Conservation (phyloP, 192 early-diverging fungal genomes). For the Coemansia sp. region DNA sequence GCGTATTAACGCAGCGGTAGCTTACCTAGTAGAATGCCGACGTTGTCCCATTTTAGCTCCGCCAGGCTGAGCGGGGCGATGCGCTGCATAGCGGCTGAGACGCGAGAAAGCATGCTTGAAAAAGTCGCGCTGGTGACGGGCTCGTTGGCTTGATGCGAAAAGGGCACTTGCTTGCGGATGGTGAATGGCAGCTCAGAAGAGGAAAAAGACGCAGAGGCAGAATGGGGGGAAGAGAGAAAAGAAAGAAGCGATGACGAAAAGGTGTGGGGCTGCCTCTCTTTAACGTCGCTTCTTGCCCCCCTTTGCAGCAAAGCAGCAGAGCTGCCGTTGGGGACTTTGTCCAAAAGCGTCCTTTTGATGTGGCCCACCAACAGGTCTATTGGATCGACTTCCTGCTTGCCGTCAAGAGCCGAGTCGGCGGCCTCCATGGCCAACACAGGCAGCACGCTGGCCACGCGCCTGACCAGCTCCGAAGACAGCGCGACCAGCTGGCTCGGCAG, state of each 20-base stretch:
- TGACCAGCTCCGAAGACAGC: slow-evolving; percentile 49
- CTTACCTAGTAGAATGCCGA: slow-evolving; percentile 71
- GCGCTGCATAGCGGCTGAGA: slow-evolving; percentile 66
- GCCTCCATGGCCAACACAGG: slow-evolving; percentile 40
- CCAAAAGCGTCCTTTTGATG: slow-evolving; percentile 19
- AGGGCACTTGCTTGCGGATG: slow-evolving; percentile 32
- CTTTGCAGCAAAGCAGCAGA: neutral
- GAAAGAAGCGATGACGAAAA: slow-evolving; percentile 13
- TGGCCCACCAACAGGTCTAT: slow-evolving; percentile 28
- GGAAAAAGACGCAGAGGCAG: slow-evolving; percentile 8
- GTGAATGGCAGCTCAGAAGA: slow-evolving; percentile 31
- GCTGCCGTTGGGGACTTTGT: neutral
- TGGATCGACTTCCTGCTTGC: slow-evolving; percentile 9
- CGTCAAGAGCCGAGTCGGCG: slow-evolving; percentile 14
- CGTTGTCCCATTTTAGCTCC: slow-evolving; percentile 86
- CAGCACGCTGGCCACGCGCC: slow-evolving; percentile 41
- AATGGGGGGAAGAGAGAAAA: slow-evolving; percentile 7
- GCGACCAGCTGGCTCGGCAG: slow-evolving; percentile 44
- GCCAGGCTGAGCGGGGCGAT: slow-evolving; percentile 84
- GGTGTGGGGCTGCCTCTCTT: neutral
- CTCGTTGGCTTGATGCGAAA: slow-evolving; percentile 8
- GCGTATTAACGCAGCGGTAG: too few relatives aligned
- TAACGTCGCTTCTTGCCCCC: neutral
- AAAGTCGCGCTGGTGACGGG: slow-evolving; percentile 9
- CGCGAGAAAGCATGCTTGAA: slow-evolving; percentile 37